phyloP scores from a whole-genome alignment of 805 yeast species.

The Nakazawaea laoshanensis region DNA sequence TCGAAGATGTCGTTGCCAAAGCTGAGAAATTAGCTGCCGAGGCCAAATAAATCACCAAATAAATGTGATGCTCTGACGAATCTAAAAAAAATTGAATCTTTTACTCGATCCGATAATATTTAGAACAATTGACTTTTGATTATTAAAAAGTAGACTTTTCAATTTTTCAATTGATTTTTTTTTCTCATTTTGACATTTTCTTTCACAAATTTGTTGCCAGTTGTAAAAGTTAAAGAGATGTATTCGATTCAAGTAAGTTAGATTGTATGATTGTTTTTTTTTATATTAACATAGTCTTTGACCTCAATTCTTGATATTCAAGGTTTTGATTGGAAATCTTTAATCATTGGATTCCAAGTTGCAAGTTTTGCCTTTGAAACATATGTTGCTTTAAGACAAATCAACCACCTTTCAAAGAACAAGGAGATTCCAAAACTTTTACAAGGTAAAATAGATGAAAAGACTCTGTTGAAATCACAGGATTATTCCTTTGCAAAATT shows the following conservation, averaged over 20 bases:
- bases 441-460: slow-evolving; percentile 57
- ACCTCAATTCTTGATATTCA: slow-evolving; percentile 56
- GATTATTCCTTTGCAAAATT: slow-evolving; percentile 75
- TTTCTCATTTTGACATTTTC: too few relatives aligned
- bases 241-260: too few relatives aligned
- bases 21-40: slow-evolving; percentile 98
- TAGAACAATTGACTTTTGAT: too few relatives aligned
- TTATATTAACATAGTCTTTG: too few relatives aligned
- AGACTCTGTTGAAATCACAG: slow-evolving; percentile 70
- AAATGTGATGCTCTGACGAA: too few relatives aligned
- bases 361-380: slow-evolving; percentile 72
- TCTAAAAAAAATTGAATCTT: too few relatives aligned
- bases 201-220: too few relatives aligned
- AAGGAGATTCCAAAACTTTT: slow-evolving; percentile 58
- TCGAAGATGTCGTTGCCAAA: slow-evolving; percentile 96
- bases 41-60: slow-evolving; percentile 51
- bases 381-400: slow-evolving; percentile 71
- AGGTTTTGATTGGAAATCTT: slow-evolving; percentile 68
- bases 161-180: too few relatives aligned
- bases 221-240: too few relatives aligned
- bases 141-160: too few relatives aligned
- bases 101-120: too few relatives aligned
- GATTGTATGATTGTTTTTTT: too few relatives aligned
- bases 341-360: slow-evolving; percentile 66
- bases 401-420: slow-evolving; percentile 44